Conservation (phyloP, 805 yeast species). For the Candida xyloterini region DNA sequence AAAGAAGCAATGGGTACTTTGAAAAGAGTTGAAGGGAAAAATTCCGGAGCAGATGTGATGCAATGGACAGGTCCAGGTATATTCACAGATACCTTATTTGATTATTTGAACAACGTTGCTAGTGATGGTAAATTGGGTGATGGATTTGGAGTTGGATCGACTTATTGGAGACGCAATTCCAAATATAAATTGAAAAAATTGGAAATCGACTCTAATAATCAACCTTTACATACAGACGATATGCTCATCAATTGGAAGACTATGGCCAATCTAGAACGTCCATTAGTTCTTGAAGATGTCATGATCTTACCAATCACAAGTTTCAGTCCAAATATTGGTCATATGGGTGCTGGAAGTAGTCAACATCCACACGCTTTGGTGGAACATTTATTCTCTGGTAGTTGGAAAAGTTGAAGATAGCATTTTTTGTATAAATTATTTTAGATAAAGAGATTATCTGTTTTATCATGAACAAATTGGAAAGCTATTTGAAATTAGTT, state of each 20-base stretch:
- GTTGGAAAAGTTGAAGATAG: constrained; percentile 45
- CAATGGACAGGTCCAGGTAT: constrained; percentile 97
- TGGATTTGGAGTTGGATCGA: constrained; percentile 34
- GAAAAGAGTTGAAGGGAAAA: constrained; percentile 49
- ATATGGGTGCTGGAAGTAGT: constrained; percentile 55
- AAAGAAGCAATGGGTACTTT: constrained; percentile 48
- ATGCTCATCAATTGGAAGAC: constrained; percentile 52
- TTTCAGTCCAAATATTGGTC: constrained; percentile 66
- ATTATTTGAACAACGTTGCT: constrained; percentile 66
- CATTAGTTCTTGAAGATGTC: constrained; percentile 63
- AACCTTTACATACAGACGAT: constrained; percentile 24
- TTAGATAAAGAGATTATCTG: not conserved
- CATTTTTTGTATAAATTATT: not conserved
- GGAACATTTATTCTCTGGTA: constrained; percentile 61
- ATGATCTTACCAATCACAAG: constrained; percentile 69
- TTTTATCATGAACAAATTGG: constrained; percentile 3
- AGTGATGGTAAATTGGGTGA: constrained; percentile 31
- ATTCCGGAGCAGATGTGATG: constrained; percentile 77
- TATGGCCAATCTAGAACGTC: constrained; percentile 57
- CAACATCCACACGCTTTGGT: constrained; percentile 53
- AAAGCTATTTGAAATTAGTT: constrained; percentile 4
- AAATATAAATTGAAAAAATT: constrained; percentile 21
- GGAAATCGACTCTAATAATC: constrained; percentile 22
- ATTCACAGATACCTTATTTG: constrained; percentile 84
- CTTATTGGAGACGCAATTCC: constrained; percentile 23